phyloP scores from a whole-genome alignment of 2,329 filamentous ascomycete species.

The Penicillium janthinellum region DNA sequence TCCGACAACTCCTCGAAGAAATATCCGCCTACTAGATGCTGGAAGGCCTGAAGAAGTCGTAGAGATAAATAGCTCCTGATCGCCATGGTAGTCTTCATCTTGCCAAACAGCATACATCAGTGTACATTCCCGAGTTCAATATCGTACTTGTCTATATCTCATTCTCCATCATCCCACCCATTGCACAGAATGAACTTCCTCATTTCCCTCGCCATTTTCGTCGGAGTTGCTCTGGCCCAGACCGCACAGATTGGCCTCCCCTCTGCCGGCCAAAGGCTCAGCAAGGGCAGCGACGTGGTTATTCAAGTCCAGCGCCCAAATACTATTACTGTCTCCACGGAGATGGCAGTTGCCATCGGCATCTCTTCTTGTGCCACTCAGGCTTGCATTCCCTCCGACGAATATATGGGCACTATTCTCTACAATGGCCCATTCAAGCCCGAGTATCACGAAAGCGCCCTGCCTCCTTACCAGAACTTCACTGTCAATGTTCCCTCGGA shows the following conservation, averaged over 20 bases:
- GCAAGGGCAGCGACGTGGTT: constrained; percentile 23
- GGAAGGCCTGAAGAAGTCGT: background rate
- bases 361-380: constrained; percentile 27
- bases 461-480: constrained; percentile 36
- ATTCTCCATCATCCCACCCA: background rate
- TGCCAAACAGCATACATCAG: background rate
- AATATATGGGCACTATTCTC: constrained; percentile 28
- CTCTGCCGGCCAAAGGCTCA: constrained; percentile 17
- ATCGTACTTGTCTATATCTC: background rate
- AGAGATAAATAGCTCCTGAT: constrained; percentile 5
- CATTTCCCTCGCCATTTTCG: constrained; percentile 22
- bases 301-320: constrained; percentile 37
- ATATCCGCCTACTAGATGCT: background rate
- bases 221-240: constrained; percentile 30
- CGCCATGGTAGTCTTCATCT: background rate
- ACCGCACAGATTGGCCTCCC: constrained; percentile 31
- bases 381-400: constrained; percentile 22
- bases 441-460: constrained; percentile 25
- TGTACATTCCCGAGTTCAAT: background rate
- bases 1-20: background rate
- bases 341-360: constrained; percentile 35
- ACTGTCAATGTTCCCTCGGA: constrained; percentile 29
- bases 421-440: constrained; percentile 35
- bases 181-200: constrained; percentile 30
- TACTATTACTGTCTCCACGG: constrained; percentile 28